A percentile compares a stretch with the other conserved stretches of the same genome.
Evolutionary conservation across 2,329 filamentous ascomycete genomes (phyloP).

Genomic region (Samsoniella hepiali): DNA sequence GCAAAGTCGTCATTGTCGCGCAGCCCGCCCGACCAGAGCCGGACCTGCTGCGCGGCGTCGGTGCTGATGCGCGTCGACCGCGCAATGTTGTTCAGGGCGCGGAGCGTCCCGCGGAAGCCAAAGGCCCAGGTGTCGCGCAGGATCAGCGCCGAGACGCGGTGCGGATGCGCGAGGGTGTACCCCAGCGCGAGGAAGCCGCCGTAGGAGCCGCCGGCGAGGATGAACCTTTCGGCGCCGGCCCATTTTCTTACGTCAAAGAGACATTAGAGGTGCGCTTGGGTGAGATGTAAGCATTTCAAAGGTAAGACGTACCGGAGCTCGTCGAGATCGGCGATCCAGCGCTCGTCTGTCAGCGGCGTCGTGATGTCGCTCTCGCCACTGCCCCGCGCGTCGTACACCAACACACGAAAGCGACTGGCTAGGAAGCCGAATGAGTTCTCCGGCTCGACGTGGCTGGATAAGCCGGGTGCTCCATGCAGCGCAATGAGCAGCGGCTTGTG

Average conservation of each 20-base stretch:
- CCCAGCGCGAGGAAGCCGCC: conserved; percentile 25
- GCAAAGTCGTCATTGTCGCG: conserved; percentile 22
- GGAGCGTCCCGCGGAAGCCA: conserved; percentile 20
- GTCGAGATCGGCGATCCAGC: conserved; percentile 27
- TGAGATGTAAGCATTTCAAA: not conserved
- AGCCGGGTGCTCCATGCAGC: conserved; percentile 25
- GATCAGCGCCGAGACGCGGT: conserved; percentile 23
- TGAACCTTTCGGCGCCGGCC: conserved; percentile 23
- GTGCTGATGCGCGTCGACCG: conserved; percentile 20
- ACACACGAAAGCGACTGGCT: conserved; percentile 21
- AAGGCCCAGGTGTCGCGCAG: conserved; percentile 25
- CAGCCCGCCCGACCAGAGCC: conserved; percentile 23
- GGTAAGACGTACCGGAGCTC: conserved; percentile 23
- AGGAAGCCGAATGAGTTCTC: conserved; percentile 24
- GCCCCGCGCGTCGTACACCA: conserved; percentile 27
- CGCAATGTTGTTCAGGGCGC: conserved; percentile 19
- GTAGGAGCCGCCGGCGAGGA: conserved; percentile 27
- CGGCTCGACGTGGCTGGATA: conserved; percentile 25
- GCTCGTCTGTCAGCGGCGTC: conserved; percentile 25
- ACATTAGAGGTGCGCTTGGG: not conserved
- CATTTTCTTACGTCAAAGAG: not conserved
- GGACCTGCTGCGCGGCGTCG: conserved; percentile 22
- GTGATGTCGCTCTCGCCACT: conserved; percentile 26
- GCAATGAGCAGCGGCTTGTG: conserved; percentile 25
- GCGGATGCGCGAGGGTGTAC: conserved; percentile 25